phyloP scores from a whole-genome alignment of 2,329 filamentous ascomycete species.

The Pseudogymnoascus sp. region DNA sequence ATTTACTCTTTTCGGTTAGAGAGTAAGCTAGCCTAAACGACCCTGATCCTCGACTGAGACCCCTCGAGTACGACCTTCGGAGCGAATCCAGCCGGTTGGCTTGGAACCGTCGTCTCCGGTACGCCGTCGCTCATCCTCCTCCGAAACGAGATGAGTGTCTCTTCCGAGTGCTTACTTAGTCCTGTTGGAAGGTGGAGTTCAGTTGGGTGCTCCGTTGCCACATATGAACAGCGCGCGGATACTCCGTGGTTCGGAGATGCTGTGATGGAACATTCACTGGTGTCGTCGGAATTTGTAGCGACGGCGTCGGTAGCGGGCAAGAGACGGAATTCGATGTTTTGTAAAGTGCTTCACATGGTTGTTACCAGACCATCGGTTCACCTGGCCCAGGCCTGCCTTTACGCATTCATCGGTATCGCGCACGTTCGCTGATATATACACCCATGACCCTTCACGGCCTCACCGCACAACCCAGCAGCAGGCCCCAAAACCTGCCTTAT shows the following conservation, averaged over 20 bases:
- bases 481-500: not conserved
- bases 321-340: not conserved
- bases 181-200: not conserved
- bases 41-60: not conserved
- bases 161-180: not conserved
- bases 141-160: not conserved
- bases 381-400: not conserved
- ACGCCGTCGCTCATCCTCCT: not conserved
- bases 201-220: not conserved
- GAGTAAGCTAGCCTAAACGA: not conserved
- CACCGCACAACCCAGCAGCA: not conserved
- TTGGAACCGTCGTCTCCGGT: not conserved
- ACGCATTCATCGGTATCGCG: not conserved
- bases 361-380: not conserved
- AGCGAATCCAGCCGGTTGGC: constrained; percentile 2
- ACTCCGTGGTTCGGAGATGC: not conserved
- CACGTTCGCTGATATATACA: constrained; percentile 6
- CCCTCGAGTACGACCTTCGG: not conserved
- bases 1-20: not conserved
- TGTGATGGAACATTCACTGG: not conserved
- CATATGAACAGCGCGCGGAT: not conserved
- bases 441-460: not conserved
- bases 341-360: not conserved
- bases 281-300: not conserved
- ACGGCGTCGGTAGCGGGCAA: not conserved